Evolutionary conservation across 495 filamentous ascomycete genomes (phyloP).

Genomic region (Hypoxylon trugodes): DNA sequence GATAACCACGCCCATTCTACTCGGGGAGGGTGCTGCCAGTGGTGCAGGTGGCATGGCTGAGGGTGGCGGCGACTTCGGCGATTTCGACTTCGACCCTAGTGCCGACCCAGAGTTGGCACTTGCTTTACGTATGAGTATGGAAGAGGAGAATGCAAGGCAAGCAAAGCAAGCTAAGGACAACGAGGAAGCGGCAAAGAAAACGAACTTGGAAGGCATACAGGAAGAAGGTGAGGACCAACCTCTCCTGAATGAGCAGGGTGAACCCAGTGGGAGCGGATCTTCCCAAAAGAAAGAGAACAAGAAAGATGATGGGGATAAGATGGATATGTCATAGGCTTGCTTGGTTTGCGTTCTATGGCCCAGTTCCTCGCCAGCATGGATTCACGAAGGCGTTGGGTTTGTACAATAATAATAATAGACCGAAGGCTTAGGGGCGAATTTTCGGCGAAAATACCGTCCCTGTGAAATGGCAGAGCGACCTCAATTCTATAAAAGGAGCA

Average conservation of each 20-base stretch:
- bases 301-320: slow-evolving; percentile 80
- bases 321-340: slow-evolving; percentile 75
- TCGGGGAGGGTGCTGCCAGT: slow-evolving; percentile 69
- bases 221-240: slow-evolving; percentile 79
- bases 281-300: slow-evolving; percentile 66
- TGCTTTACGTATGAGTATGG: slow-evolving; percentile 96
- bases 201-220: slow-evolving; percentile 80
- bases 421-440: slow-evolving; percentile 16
- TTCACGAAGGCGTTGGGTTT: slow-evolving; percentile 35
- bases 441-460: slow-evolving; percentile 19
- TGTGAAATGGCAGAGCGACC: background rate
- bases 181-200: slow-evolving; percentile 71
- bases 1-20: slow-evolving; percentile 88
- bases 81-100: slow-evolving; percentile 79
- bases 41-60: slow-evolving; percentile 55
- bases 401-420: slow-evolving; percentile 44
- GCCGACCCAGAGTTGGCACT: slow-evolving; percentile 92
- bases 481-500: slow-evolving; percentile 18
- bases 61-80: slow-evolving; percentile 66
- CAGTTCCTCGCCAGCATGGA: slow-evolving; percentile 19
- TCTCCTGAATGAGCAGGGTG: slow-evolving; percentile 70
- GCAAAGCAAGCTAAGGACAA: slow-evolving; percentile 82
- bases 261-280: slow-evolving; percentile 67
- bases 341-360: slow-evolving; percentile 1
- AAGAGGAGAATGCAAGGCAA: slow-evolving; percentile 94